Conservation (phyloP, 2,329 filamentous ascomycete species). For the Fonsecaea nubica region DNA sequence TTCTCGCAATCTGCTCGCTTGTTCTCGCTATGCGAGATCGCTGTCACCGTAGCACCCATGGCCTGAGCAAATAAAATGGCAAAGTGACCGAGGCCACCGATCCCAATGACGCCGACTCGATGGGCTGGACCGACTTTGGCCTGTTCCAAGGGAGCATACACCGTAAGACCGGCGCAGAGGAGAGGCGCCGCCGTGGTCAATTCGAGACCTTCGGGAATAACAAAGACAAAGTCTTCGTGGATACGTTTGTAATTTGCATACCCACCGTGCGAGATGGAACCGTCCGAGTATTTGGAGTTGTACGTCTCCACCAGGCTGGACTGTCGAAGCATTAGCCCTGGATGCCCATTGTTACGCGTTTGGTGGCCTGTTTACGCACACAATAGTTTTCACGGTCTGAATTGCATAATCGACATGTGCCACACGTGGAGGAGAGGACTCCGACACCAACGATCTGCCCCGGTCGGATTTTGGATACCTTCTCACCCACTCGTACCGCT, state of each 20-base stretch:
- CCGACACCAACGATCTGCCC: slow-evolving; percentile 71
- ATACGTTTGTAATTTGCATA: slow-evolving; percentile 64
- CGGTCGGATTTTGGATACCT: slow-evolving; percentile 56
- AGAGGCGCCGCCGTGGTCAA: slow-evolving; percentile 68
- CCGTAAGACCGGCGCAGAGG: slow-evolving; percentile 78
- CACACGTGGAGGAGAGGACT: slow-evolving; percentile 65
- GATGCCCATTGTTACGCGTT: too few species aligned
- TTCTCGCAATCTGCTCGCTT: slow-evolving; percentile 61
- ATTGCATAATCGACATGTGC: slow-evolving; percentile 61
- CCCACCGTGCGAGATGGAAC: slow-evolving; percentile 71
- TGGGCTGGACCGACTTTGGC: slow-evolving; percentile 74
- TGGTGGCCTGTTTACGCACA: not conserved
- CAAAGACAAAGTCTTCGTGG: slow-evolving; percentile 46
- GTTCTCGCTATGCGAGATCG: slow-evolving; percentile 58
- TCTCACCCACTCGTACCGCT: slow-evolving; percentile 60
- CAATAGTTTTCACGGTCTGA: slow-evolving; percentile 50
- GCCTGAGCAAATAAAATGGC: slow-evolving; percentile 74
- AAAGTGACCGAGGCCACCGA: slow-evolving; percentile 77
- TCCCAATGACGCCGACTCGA: slow-evolving; percentile 72
- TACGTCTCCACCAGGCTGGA: slow-evolving; percentile 61
- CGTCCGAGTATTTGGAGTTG: slow-evolving; percentile 63
- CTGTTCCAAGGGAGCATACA: slow-evolving; percentile 71
- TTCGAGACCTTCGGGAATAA: slow-evolving; percentile 49
- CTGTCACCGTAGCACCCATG: slow-evolving; percentile 69
- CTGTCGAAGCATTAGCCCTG: slow-evolving; percentile 39